These are phyloP conservation scores for Blastomyces parvus DNA, from an alignment of 2,329 filamentous ascomycete species.

Conservation along the genomic window DNA sequence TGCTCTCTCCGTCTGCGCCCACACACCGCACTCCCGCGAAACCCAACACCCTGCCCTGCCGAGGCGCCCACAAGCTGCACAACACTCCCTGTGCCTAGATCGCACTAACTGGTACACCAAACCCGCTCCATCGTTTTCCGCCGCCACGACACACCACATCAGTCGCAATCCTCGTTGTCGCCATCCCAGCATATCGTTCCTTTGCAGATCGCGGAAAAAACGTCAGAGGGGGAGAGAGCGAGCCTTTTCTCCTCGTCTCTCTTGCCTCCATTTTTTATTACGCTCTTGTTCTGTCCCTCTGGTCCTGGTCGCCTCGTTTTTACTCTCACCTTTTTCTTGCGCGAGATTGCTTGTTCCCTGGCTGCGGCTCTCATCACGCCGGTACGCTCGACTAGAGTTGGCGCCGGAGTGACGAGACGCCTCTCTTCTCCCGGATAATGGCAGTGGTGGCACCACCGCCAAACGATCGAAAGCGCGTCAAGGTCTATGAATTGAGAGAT, in stretches of 20 bases:
- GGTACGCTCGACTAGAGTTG: conserved; percentile 29
- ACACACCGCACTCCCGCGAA: not conserved
- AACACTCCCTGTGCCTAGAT: not conserved
- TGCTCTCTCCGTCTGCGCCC: not conserved
- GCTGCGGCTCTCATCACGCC: conserved; percentile 24
- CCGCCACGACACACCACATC: not conserved
- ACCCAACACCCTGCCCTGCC: not conserved
- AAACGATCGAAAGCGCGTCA: conserved; percentile 60
- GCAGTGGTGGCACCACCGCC: conserved; percentile 40
- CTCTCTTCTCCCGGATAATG: conserved; percentile 33
- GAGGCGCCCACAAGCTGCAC: not conserved
- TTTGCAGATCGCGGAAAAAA: conserved; percentile 16
- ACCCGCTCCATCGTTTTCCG: not conserved
- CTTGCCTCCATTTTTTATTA: not conserved
- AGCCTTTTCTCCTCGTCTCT: not conserved
- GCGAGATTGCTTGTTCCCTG: conserved; percentile 12
- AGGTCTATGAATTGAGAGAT: conserved; percentile 96
- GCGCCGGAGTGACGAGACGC: conserved; percentile 32
- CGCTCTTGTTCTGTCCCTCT: conserved; percentile 7
- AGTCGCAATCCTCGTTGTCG: conserved; percentile 13
- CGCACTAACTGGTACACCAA: not conserved
- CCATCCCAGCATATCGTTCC: conserved; percentile 14
- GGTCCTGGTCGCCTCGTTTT: conserved; percentile 16
- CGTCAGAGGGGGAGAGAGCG: not conserved
- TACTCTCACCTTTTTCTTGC: conserved; percentile 11